Base-by-base conservation (phyloP, 202 grass and related monocot genomes). In the Panicum virgatum region DNA sequence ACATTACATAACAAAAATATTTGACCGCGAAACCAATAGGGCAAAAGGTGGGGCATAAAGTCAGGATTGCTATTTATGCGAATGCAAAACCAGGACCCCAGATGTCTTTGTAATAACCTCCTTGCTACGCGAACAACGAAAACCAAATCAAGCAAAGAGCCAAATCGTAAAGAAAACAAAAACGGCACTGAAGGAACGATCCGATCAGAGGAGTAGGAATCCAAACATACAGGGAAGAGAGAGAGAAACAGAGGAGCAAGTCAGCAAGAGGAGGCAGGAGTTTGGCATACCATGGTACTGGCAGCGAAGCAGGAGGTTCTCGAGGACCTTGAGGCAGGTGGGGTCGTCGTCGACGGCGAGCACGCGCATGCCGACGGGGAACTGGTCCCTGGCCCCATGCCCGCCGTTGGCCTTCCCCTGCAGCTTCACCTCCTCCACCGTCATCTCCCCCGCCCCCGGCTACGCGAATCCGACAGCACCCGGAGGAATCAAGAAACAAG, bases 331-430 rank as follows among this genome's bases (percentile, higher is more conserved):
- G 66, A 98, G 96, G 89, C 90, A 93, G 74, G 68, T 91, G 46
- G 81, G 82, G 80, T 93, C 92, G 53, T 98, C 92, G 62, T 98
- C 96, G 65, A 98, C 87, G 62, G 90, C 92, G 50, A 98, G 90
- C 47, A 98, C 82, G 39, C 92, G 86, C 92, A 98, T 88, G 80
- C 96, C 90, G 19, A 86, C 77, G 12, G 96, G 96, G 77, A 95
- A 98, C 84, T 93, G 76, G 38, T 97, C 88, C 52, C n/a, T 62
- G 5, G n/a, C 53, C 11, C 57, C 88, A 60, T 46, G 77, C 2
- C 68, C 53, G 16, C 63, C 50, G 69, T 72, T 27, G 50, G 64
- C 82, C 84, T 3, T 38, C 32, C 37, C 83, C 48, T 85, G 46
- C 57, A 38, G 72, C 80, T 73, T 86, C 73, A 65, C 66, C 26